These are phyloP conservation scores for Batrachochytrium dendrobatidis DNA, from an alignment of 371 early-diverging fungal genomes.

Conservation along the genomic window DNA sequence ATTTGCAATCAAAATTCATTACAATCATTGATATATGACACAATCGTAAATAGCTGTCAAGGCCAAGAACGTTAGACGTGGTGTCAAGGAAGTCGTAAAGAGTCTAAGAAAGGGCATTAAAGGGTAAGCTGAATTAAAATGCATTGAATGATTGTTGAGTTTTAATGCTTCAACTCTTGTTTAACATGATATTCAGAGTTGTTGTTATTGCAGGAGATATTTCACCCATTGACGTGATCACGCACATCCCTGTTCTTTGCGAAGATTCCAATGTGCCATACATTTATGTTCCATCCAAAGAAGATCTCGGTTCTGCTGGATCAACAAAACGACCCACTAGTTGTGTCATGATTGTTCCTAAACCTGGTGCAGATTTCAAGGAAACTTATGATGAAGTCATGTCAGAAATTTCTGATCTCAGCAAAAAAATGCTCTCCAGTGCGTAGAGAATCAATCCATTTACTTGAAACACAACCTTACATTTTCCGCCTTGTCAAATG, in stretches of 20 bases:
- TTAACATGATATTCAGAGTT: conserved; percentile 36
- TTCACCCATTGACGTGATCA: conserved; percentile 95
- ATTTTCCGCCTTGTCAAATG: no score
- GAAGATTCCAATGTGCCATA: conserved; percentile 94
- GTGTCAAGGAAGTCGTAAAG: conserved; percentile 96
- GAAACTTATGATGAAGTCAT: conserved; percentile 63
- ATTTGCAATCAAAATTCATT: no score
- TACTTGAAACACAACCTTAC: no score
- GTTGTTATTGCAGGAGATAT: conserved; percentile 95
- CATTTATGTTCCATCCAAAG: conserved; percentile 89
- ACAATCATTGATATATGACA: no score
- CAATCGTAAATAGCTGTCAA: conserved; percentile 81
- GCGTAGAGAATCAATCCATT: no score
- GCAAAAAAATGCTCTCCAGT: conserved; percentile 32
- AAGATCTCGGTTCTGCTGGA: conserved; percentile 85
- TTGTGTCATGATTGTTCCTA: conserved; percentile 72
- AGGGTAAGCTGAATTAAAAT: conserved; percentile 44
- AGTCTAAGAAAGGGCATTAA: conserved; percentile 90
- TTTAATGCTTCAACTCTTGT: background rate
- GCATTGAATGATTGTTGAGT: background rate
- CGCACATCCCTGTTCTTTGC: conserved; percentile 96
- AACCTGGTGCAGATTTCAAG: conserved; percentile 64
- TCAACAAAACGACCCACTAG: conserved; percentile 93
- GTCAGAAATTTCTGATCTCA: conserved; percentile 29
- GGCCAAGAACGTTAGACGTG: conserved; percentile 85